These are phyloP conservation scores for Larix kaempferi DNA, from an alignment of 75 land plant genomes.

Conservation along the genomic window DNA sequence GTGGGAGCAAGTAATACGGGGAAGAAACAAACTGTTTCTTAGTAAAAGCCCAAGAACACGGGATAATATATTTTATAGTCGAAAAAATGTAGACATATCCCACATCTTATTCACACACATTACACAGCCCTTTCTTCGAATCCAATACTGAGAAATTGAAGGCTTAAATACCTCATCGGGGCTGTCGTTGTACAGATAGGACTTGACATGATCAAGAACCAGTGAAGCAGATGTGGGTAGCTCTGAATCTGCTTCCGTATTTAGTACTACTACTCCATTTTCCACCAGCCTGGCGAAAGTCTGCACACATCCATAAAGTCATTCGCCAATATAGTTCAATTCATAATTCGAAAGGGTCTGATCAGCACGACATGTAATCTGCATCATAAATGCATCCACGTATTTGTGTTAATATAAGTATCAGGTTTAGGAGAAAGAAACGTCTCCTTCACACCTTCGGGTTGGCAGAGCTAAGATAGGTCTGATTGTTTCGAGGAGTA, in stretches of 20 bases:
- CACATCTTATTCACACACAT: too few relatives aligned
- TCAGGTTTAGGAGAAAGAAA: neutral
- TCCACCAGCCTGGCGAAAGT: neutral
- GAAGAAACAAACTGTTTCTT: too few relatives aligned
- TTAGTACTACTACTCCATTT: neutral
- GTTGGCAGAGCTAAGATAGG: slow-evolving; percentile 4
- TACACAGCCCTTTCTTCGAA: too few relatives aligned
- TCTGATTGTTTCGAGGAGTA: slow-evolving; percentile 13
- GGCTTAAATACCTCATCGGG: neutral
- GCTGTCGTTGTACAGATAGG: slow-evolving; percentile 10
- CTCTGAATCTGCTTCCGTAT: neutral
- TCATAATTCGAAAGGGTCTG: neutral
- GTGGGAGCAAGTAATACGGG: too few relatives aligned
- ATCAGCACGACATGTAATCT: too few relatives aligned
- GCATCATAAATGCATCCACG: too few relatives aligned
- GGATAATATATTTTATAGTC: too few relatives aligned
- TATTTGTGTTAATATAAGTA: too few relatives aligned
- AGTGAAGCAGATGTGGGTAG: neutral
- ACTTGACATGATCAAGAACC: neutral
- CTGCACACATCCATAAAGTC: neutral
- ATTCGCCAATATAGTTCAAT: neutral
- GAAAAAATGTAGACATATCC: too few relatives aligned
- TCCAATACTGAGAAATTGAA: too few relatives aligned
- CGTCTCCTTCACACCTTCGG: neutral
- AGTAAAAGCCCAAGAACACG: too few relatives aligned